Conservation (phyloP, 202 grass and related monocot genomes). For the Brachypodium distachyon region DNA sequence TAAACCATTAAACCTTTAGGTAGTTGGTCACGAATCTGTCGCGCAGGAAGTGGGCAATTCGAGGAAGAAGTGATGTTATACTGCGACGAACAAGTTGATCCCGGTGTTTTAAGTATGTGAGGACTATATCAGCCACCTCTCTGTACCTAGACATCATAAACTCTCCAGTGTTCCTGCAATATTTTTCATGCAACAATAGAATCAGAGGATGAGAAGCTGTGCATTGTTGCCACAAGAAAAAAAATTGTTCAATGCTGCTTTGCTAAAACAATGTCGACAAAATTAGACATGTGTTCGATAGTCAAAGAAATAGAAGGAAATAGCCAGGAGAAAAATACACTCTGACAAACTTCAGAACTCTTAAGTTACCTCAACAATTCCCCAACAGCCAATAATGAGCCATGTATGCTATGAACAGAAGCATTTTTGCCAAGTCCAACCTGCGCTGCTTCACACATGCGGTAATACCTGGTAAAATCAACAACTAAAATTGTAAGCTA, state of each 20-base stretch:
- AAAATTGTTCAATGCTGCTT: not conserved
- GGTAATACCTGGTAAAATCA: conserved; percentile 67
- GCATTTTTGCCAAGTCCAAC: conserved; percentile 92
- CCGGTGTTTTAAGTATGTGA: conserved; percentile 81
- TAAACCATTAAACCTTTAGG: conserved; percentile 73
- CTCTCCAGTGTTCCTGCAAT: conserved; percentile 88
- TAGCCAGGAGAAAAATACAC: not conserved
- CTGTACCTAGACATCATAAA: conserved; percentile 99
- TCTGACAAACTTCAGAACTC: not conserved
- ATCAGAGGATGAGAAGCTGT: conserved; percentile 15
- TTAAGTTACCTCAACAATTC: conserved; percentile 79
- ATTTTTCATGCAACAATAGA: conserved; percentile 15
- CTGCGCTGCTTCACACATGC: conserved; percentile 98
- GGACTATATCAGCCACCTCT: conserved; percentile 98
- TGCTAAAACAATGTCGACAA: not conserved
- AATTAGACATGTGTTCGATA: conserved; percentile 3
- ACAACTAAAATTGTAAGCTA: not conserved
- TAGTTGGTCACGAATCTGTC: conserved; percentile 98
- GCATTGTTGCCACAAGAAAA: conserved; percentile 11
- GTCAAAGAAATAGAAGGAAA: not conserved
- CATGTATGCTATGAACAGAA: conserved; percentile 98
- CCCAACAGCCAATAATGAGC: conserved; percentile 91
- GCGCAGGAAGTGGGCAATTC: conserved; percentile 97
- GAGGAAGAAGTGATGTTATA: conserved; percentile 98
- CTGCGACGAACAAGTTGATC: conserved; percentile 95